phyloP scores from a whole-genome alignment of 768 basidiomycete species.

The Auriscalpium orientale region DNA sequence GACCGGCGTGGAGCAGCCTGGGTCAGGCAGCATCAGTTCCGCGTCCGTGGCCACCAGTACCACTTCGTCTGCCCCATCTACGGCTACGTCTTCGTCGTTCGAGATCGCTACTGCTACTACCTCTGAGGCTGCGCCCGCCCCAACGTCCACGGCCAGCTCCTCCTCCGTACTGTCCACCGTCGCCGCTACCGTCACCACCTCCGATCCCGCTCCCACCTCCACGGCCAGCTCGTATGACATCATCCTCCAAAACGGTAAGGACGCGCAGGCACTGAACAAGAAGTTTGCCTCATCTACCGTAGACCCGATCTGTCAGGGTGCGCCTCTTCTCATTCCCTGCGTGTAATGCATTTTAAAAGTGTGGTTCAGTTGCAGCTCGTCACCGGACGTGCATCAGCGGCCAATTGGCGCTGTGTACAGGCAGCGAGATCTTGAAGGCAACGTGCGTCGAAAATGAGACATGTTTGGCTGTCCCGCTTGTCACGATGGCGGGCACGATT shows the following conservation, averaged over 20 bases:
- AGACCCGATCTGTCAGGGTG: conserved; percentile 25
- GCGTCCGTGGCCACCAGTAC: neutral
- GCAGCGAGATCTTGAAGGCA: conserved; percentile 26
- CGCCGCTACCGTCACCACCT: neutral
- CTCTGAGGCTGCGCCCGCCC: neutral
- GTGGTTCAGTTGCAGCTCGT: conserved; percentile 17
- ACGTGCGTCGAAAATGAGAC: conserved; percentile 24
- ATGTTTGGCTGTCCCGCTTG: conserved; percentile 37
- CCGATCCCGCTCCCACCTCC: neutral
- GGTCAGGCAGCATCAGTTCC: neutral
- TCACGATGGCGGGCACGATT: conserved; percentile 31
- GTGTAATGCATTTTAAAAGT: neutral
- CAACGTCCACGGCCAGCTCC: no score
- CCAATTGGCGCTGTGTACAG: conserved; percentile 33
- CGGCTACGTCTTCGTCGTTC: conserved; percentile 2
- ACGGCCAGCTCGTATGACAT: conserved; percentile 3
- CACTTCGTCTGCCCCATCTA: neutral
- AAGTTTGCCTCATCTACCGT: conserved; percentile 25
- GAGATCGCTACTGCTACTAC: conserved; percentile 3
- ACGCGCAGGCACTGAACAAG: conserved; percentile 30
- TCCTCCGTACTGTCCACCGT: no score
- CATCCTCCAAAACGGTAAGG: conserved; percentile 25
- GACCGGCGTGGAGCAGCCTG: conserved; percentile 26
- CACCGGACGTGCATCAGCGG: conserved; percentile 30
- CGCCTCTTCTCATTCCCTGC: neutral